Evolutionary conservation across 2,329 filamentous ascomycete species (phyloP), one percentile per base, ranked within the genome.

Genomic region (Septoria linicola): DNA sequence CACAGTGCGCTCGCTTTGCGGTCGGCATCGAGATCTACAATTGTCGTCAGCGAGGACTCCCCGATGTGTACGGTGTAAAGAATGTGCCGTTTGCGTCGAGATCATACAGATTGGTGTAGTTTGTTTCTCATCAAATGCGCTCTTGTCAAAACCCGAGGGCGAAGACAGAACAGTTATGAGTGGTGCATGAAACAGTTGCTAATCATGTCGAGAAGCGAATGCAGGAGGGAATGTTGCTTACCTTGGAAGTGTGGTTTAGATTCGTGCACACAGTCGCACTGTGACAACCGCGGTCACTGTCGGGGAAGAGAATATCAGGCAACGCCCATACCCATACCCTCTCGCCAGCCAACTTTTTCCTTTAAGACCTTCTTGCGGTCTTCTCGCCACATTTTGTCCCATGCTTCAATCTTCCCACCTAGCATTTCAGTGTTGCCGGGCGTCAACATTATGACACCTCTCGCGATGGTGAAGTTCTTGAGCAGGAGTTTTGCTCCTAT

Each of bases 401-500:
- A 81, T 0, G 75, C 76, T 48, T 96, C 90, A 37, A 97, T 80
- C 72, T 88, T 95, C 0, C 93, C 93, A 1, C 93, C 93, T n/a
- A 96, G 70, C 2, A 95, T 66, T n/a, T 80, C 77, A 47, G 83
- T 84, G 50, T 70, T 82, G 2, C 73, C 73, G 1, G 88, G 84
- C 56, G 89, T 85, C 16, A 99, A 74, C 69, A 97, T 72, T n/a
- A 95, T 64, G 42, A 87, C 80, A 0, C 90, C 93, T 49, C 92
- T 78, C 4, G 87, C 82, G 2, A 95, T 81, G 4, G 82, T 76
- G 2, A 81, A 78, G 57, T 82, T 76, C 59, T 76, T 82, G 41
- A 99, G 69, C 34, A 96, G 62, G 19, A 96, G 44, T 60, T 99
- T 99, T 60, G 84, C 80, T 1, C 93, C 93, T 54, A 97, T 91